phyloP scores from a whole-genome alignment of 306 rosid species.

The Abrus precatorius region DNA sequence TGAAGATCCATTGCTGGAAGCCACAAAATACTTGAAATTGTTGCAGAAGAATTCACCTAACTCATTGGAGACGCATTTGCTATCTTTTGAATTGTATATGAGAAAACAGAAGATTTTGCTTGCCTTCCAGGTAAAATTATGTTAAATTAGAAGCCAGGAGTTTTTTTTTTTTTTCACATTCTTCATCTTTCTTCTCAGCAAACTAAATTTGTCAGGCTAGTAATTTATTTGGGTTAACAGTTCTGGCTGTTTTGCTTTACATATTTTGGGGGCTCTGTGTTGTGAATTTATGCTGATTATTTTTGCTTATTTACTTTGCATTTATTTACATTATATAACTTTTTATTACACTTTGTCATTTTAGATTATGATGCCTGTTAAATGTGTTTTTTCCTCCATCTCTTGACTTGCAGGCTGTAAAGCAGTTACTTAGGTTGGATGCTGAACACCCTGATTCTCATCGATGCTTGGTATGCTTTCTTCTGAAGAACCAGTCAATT shows the following conservation, averaged over 20 bases:
- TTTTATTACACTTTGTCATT: slow-evolving; percentile 2
- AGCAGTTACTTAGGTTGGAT: slow-evolving; percentile 88
- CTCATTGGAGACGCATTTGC: slow-evolving; percentile 86
- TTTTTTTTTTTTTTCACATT: not conserved
- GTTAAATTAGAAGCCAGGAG: slow-evolving; percentile 21
- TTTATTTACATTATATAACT: slow-evolving; percentile 29
- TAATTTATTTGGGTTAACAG: not conserved
- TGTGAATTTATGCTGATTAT: slow-evolving; percentile 37
- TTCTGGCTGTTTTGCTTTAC: slow-evolving; percentile 22
- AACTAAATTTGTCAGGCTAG: slow-evolving; percentile 27
- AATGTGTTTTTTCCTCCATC: slow-evolving; percentile 6
- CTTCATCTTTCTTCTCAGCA: slow-evolving; percentile 13
- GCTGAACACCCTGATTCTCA: slow-evolving; percentile 94
- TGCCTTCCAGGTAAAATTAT: slow-evolving; percentile 79
- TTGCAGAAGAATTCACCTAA: slow-evolving; percentile 89
- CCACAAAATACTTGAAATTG: slow-evolving; percentile 92
- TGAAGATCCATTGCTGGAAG: slow-evolving; percentile 87
- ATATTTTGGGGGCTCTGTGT: slow-evolving; percentile 10
- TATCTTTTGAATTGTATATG: slow-evolving; percentile 90
- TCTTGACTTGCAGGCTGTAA: slow-evolving; percentile 74
- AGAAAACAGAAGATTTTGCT: slow-evolving; percentile 91
- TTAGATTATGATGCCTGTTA: slow-evolving; percentile 32
- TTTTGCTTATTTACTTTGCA: slow-evolving; percentile 30
- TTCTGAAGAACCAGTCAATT: slow-evolving; percentile 23
- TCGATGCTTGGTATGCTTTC: slow-evolving; percentile 78